Base-by-base conservation (phyloP, 2,329 filamentous ascomycete species). In the Cladosporium velox region DNA sequence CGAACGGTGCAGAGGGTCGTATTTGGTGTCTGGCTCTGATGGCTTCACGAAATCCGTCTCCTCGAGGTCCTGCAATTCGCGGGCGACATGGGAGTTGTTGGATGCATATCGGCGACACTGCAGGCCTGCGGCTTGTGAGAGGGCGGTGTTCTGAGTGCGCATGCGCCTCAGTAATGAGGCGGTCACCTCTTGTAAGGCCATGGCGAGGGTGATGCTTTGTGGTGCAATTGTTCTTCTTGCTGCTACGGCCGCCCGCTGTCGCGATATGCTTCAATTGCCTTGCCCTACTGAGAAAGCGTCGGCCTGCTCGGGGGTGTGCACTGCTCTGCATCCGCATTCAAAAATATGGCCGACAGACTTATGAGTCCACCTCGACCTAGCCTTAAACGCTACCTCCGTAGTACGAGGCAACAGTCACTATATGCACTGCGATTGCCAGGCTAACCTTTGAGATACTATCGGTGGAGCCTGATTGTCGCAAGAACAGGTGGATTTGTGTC, bases 1-100 rank as follows among this genome's bases (percentile, higher is more conserved):
- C 41, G 82, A 79, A 64, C 78, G 78, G 57, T 77, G 82, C 54
- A 67, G 66, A 12, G 73, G 73, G 49, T 70, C 67, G n/a, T 66
- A 70, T 59, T 66, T 59, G 47, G 57, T 32, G 52, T 59, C 15
- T 44, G 49, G 60, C 24, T 64, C 47, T 47, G 64, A 32, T 14
- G 59, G 58, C 28, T 77, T 74, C 61, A 84, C 75, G 51, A 83
- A 85, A 62, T 81, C 82, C 15, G 76, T 75, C 21, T 79, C 72
- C 70, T 87, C 84, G 28, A 86, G 76, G 8, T 85, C 82, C 10
- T 78, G 65, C 34, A 64, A 35, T 35, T 64, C 61, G 32, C 51
- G 61, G 12, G 61, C 61, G 61, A 64, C 61, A 26, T 11, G 59
- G n/a, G 59, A 24, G 62, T 72, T 67, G 30, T 68, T 69, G 26